A percentile compares a stretch with the other conserved stretches of the same genome.
These are phyloP conservation scores for Aspergillus affinis DNA, from an alignment of 495 filamentous ascomycete genomes.

Conservation along the genomic window DNA sequence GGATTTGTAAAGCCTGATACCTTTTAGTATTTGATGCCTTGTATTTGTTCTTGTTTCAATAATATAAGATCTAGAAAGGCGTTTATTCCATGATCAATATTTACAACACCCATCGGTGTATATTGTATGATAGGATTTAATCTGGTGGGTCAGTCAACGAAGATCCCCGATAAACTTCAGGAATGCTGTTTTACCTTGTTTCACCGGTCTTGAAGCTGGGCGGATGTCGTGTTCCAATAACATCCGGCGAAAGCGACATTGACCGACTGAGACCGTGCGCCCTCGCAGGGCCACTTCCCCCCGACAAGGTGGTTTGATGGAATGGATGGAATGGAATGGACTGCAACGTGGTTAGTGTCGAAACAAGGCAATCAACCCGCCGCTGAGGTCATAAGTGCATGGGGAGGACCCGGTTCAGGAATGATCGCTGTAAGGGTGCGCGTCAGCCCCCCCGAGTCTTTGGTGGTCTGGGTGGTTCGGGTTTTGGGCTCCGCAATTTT, in stretches of 20 bases:
- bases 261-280: neutral
- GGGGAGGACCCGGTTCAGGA: conserved; percentile 6
- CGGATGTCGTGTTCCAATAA: conserved; percentile 1
- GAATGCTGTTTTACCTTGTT: neutral
- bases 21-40: no score
- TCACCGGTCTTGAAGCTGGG: neutral
- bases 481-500: conserved; percentile 7
- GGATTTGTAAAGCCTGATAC: no score
- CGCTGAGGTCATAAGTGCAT: conserved; percentile 11
- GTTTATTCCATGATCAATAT: no score
- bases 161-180: no score
- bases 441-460: conserved; percentile 13
- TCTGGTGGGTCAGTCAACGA: no score
- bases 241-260: no score
- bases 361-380: conserved; percentile 1
- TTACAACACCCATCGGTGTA: no score
- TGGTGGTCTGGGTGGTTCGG: no score
- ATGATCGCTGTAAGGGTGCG: conserved; percentile 23
- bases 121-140: no score
- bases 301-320: neutral
- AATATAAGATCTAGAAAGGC: no score
- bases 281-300: neutral
- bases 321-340: neutral
- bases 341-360: neutral
- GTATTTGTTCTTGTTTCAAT: no score